Evolutionary conservation across 1,284 basidiomycete genomes (phyloP).

Genomic region (Apiotrichum brassicae): DNA sequence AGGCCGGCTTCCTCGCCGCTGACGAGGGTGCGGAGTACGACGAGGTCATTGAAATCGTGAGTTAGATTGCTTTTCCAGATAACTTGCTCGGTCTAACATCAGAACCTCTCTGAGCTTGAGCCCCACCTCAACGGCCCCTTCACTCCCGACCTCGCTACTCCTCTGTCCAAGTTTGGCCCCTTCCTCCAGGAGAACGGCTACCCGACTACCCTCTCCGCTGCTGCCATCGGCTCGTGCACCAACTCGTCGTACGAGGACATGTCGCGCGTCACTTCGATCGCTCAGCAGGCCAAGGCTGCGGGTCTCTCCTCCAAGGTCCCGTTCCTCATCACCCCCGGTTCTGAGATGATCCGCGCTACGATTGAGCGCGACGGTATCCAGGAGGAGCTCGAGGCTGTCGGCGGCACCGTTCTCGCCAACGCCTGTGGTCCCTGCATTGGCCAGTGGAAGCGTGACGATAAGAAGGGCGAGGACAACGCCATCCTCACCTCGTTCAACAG

Average conservation of each 20-base stretch:
- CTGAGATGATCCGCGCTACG: constrained; percentile 96
- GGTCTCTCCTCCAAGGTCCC: constrained; percentile 85
- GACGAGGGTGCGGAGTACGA: constrained; percentile 88
- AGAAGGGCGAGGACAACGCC: constrained; percentile 86
- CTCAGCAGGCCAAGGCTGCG: constrained; percentile 75
- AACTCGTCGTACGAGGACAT: constrained; percentile 99
- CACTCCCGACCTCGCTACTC: constrained; percentile 91
- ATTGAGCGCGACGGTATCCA: constrained; percentile 96
- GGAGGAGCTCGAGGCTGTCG: constrained; percentile 73
- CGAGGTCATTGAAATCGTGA: constrained; percentile 83
- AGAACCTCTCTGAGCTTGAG: constrained; percentile 95
- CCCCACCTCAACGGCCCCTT: constrained; percentile 99
- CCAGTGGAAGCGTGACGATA: constrained; percentile 94
- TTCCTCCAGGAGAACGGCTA: constrained; percentile 94
- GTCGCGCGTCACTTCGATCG: constrained; percentile 93
- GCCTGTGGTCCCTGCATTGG: constrained; percentile 99
- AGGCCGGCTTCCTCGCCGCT: constrained; percentile 56
- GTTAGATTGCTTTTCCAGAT: constrained; percentile 29
- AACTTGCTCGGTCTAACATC: neutral
- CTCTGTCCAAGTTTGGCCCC: constrained; percentile 88
- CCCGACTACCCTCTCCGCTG: constrained; percentile 95
- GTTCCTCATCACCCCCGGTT: constrained; percentile 97
- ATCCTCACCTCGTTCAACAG: constrained; percentile 97
- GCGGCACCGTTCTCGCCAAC: constrained; percentile 93
- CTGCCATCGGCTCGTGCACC: constrained; percentile 97